phyloP scores from a whole-genome alignment of 495 filamentous ascomycete species.

The Hypoxylon rickii region DNA sequence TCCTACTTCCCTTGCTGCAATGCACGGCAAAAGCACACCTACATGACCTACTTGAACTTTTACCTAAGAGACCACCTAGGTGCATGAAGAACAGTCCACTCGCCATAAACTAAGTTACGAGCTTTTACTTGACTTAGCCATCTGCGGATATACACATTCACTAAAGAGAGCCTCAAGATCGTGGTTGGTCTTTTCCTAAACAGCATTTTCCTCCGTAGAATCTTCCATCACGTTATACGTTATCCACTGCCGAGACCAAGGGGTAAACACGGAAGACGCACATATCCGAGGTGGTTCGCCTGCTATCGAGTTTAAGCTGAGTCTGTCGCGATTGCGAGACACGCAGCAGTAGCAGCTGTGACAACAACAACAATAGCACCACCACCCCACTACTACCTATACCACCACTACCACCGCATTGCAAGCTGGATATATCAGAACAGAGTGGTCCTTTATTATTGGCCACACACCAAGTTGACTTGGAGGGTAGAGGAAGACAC shows the following conservation, averaged over 20 bases:
- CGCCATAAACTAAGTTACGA: constrained; percentile 4
- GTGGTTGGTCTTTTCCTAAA: constrained; percentile 1
- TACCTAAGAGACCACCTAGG: constrained; percentile 28
- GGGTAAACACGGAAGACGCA: constrained; percentile 9
- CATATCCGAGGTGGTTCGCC: constrained; percentile 11
- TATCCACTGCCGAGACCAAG: constrained; percentile 10
- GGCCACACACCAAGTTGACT: constrained; percentile 19
- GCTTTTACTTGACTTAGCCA: not conserved
- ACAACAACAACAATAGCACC: constrained; percentile 4
- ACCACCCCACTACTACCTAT: not conserved
- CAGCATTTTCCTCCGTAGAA: constrained; percentile 10
- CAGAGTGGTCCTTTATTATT: constrained; percentile 19
- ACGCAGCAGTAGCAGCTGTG: constrained; percentile 2
- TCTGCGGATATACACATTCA: no score
- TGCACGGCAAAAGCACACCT: constrained; percentile 30
- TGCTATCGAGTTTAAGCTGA: constrained; percentile 17
- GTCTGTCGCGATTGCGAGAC: constrained; percentile 20
- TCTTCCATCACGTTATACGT: constrained; percentile 8
- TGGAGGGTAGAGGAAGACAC: constrained; percentile 21
- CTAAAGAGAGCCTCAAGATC: constrained; percentile 16
- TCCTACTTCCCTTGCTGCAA: constrained; percentile 26
- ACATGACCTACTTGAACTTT: constrained; percentile 28
- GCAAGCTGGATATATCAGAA: constrained; percentile 8
- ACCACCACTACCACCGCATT: constrained; percentile 9
- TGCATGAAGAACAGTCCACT: constrained; percentile 25